Base-by-base conservation (phyloP, 805 yeast genomes). In the Priceomyces melissophilus region DNA sequence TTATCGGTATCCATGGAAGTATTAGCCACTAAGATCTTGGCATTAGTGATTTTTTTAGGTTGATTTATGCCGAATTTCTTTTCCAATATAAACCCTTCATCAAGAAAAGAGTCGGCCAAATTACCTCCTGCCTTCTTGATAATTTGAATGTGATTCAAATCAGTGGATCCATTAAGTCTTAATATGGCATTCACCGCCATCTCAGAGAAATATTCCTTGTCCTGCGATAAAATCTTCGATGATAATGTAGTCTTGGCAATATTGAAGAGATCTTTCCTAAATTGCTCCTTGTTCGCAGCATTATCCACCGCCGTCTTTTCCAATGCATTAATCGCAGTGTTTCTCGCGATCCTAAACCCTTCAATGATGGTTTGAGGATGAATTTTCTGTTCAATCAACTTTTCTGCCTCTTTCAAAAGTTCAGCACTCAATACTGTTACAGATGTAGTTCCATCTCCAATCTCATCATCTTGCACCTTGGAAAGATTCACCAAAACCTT, bases 301-400 rank as follows among this genome's bases (percentile, higher is more conserved):
- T 85, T 78, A 61, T 93, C 90, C 17, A 85, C 81, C 0, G 98
- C 90, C 32, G 79, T 71, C 44, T 74, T 75, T 46, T 81, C 85
- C 54, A 93, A 76, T n/a, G 96, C 89, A 8, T 63, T 71, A 29
- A 91, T 65, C 1, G 99, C 96, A n/a, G 88, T 88, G 41, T 75
- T 73, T 13, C 88, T 72, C 3, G 97, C 99, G 50, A 88, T 79
- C 66, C 98, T 77, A 67, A 76, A 93, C 41, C 99, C 99, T 62
- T 88, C 96, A 49, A 93, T 89, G 57, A 93, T 91, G 4, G 97
- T 91, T 65, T 91, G 98, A 30, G 99, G 99, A 65, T 93, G 99
- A 49, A 93, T 93, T 60, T 85, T 90, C 61, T 83, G 85, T 50
- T 89, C 96, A 36, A 93, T 85, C 48, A 93, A 78, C 60, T 82